Evolutionary conservation across 257 asterid species (phyloP), one percentile per base, ranked within the genome.

Genomic region (Rhazya stricta): DNA sequence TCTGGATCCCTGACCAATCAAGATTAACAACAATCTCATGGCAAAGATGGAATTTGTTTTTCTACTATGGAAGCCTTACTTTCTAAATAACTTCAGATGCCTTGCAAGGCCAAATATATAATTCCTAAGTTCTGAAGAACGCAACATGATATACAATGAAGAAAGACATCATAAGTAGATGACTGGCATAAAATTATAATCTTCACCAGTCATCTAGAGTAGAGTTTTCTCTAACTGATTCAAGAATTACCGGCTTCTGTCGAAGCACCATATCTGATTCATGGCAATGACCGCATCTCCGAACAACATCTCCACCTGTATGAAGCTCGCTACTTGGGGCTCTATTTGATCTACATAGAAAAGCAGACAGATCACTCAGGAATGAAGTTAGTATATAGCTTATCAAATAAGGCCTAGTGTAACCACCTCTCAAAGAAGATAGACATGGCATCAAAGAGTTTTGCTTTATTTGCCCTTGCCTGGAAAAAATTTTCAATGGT

Each of bases 211-310:
- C 21, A 73, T 27, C 69, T 39, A 43, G 60, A 39, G 29, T 18
- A 29, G 21, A 53, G 51, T 25, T 27, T 58, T 30, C 6, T 41
- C 43, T 16, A 67, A 67, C 69, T 15, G 42, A 76, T 21, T 65
- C 56, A 53, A 41, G 77, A 45, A 81, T 80, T 92, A 94, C 98
- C 91, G 99, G 90, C 73, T 87, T 94, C 83, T 87, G 84, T 75
- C 81, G 89, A 77, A 92, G 97, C 76, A 91, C 93, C 99, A 94
- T 90, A 79, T 94, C 92, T 63, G 90, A 88, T 79, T 86, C 97
- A 81, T 80, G 90, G 80, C 99, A 94, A 74, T 82, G 85, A 69
- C 86, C 84, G 76, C 99, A 94, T 86, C 86, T 87, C 73, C 97
- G 85, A 82, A 94, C 92, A 62, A 92, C 79, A 58, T 82, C 93